Percentiles rank a stretch among this genome's conserved stretches.
Evolutionary conservation across 108 stramenopile species (phyloP).

Genomic region (Cylindrotheca closterium): DNA sequence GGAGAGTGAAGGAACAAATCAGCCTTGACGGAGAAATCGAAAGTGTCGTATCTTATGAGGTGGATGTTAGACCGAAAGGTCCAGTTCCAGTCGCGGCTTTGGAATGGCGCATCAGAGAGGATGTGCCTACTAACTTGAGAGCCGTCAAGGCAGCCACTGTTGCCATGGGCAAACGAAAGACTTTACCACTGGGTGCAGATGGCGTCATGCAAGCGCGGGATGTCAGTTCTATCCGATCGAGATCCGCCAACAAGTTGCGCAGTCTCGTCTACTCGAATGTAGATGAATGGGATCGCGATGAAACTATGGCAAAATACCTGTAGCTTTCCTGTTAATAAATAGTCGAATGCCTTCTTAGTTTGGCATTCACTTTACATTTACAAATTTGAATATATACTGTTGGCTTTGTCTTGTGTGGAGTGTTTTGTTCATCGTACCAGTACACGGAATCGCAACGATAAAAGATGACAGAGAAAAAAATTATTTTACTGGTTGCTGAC

Average conservation of each 20-base stretch:
- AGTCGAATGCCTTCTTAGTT: not conserved
- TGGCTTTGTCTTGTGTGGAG: too few relatives aligned
- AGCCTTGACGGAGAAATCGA: slow-evolving; percentile 23
- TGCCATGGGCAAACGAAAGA: slow-evolving; percentile 7
- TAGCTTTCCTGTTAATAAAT: slow-evolving; percentile 8
- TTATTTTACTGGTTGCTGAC: too few relatives aligned
- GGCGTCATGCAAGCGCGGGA: not conserved
- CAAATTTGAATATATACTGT: too few relatives aligned
- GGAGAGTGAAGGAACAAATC: slow-evolving; percentile 57
- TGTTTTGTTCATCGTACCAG: too few relatives aligned
- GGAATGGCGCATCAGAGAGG: slow-evolving; percentile 94
- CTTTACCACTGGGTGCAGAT: slow-evolving; percentile 1
- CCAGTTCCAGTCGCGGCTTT: slow-evolving; percentile 92
- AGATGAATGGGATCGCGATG: slow-evolving; percentile 67
- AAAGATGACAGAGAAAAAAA: too few relatives aligned
- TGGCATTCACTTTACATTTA: not conserved
- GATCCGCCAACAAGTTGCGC: not conserved
- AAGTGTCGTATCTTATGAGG: slow-evolving; percentile 74
- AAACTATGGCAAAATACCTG: slow-evolving; percentile 79
- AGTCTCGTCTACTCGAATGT: slow-evolving; percentile 1
- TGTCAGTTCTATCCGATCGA: not conserved
- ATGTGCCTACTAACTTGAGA: slow-evolving; percentile 88
- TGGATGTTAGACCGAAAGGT: slow-evolving; percentile 87
- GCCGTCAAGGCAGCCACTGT: slow-evolving; percentile 86
- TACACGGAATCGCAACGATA: too few relatives aligned